A percentile compares a stretch with the other conserved stretches of the same genome.
Evolutionary conservation across 2,329 filamentous ascomycete species (phyloP).

Genomic region (Neonectria faginata): DNA sequence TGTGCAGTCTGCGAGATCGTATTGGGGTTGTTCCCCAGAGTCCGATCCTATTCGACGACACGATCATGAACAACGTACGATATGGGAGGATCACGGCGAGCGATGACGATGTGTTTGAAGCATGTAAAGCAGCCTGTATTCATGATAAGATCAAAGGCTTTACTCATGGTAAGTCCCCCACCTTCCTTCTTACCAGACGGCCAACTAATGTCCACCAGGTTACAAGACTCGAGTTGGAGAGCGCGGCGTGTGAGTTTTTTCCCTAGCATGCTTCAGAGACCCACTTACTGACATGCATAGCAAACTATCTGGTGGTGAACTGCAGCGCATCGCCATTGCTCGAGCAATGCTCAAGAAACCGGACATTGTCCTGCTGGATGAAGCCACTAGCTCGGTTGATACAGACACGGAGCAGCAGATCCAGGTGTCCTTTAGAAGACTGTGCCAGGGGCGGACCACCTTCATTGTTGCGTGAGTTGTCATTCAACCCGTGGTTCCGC

Average conservation of each 20-base stretch:
- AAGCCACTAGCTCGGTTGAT: constrained; percentile 82
- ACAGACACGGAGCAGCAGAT: constrained; percentile 76
- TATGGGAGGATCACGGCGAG: constrained; percentile 66
- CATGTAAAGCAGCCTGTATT: constrained; percentile 67
- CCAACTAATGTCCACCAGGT: constrained; percentile 46
- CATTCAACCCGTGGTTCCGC: no score
- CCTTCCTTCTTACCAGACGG: no score
- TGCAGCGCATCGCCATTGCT: constrained; percentile 75
- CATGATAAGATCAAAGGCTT: constrained; percentile 69
- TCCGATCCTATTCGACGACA: constrained; percentile 68
- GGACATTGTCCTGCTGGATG: constrained; percentile 81
- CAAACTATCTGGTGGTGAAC: constrained; percentile 74
- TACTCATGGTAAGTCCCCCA: constrained; percentile 55
- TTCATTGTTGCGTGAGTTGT: constrained; percentile 71
- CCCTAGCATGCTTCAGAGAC: background rate
- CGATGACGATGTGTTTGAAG: constrained; percentile 66
- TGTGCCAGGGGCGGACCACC: constrained; percentile 72
- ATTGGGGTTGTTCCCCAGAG: constrained; percentile 69
- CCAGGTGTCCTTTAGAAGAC: constrained; percentile 68
- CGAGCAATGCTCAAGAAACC: constrained; percentile 80
- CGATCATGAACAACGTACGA: constrained; percentile 69
- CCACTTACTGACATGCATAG: constrained; percentile 47
- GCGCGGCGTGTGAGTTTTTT: constrained; percentile 57
- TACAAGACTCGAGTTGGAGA: constrained; percentile 65
- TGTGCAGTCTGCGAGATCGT: constrained; percentile 60